Conservation (phyloP, 139 green algal species). For the Auxenochlorella pyrenoidosa region DNA sequence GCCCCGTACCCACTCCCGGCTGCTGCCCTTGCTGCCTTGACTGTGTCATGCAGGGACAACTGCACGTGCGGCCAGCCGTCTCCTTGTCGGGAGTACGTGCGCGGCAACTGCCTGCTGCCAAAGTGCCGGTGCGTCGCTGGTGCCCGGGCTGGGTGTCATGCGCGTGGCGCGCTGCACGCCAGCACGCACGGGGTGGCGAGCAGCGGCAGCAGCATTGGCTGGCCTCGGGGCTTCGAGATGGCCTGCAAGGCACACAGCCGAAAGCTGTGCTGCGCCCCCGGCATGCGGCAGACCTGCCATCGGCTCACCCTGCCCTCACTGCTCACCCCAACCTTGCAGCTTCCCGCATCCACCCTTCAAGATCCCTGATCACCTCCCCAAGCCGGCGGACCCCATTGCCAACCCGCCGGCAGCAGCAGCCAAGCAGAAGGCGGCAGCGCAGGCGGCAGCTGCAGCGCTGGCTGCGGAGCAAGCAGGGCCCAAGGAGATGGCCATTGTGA, state of each 20-base stretch:
- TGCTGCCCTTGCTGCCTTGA: neutral
- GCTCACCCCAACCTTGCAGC: neutral
- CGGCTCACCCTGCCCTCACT: no score
- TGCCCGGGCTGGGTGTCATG: no score
- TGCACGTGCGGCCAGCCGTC: neutral
- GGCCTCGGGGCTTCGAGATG: no score
- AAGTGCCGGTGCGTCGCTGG: conserved; percentile 21
- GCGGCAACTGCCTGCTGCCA: conserved; percentile 47
- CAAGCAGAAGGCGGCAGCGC: conserved; percentile 41
- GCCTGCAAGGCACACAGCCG: no score
- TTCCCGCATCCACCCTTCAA: conserved; percentile 47
- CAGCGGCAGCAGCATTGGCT: no score
- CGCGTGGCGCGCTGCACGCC: no score
- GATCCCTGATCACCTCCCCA: conserved; percentile 41
- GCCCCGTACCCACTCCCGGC: no score
- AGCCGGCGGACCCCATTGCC: conserved; percentile 44
- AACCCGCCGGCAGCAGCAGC: conserved; percentile 47
- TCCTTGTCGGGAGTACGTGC: conserved; percentile 38
- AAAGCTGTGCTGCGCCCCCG: no score
- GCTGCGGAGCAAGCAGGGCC: conserved; percentile 13
- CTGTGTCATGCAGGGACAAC: neutral
- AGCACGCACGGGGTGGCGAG: no score
- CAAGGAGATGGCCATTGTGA: conserved; percentile 48
- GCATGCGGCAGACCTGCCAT: no score
- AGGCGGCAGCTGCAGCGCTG: conserved; percentile 31